Evolutionary conservation across 192 early-diverging fungal genomes (phyloP), one percentile per base, ranked within the genome.

Genomic region (Rhizoclosmatium globosum): DNA sequence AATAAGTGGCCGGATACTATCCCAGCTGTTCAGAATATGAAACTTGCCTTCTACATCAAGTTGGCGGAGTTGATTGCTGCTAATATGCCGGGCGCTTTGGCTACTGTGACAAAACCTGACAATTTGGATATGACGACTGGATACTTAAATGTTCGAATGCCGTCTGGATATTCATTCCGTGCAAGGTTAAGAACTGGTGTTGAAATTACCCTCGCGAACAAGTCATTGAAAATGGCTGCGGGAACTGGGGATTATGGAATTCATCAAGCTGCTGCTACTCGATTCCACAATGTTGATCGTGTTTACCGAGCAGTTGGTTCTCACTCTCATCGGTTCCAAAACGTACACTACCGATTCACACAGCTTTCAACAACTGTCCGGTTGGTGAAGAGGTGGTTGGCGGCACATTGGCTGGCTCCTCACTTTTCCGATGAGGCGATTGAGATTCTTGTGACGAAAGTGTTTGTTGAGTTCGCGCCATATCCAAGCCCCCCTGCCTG

Each of bases 1-100:
- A 85, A 82, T 44, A 91, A 93, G 78, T 99, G 96, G 96, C 96
- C 97, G 19, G 92, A 94, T 84, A 94, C 98, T 68, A 82, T 97
- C 1, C 82, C 79, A 2, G 95, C 96, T 4, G 88, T 99, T 67
- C 93, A 96, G 87, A 92, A 94, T 53, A 91, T 96, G 86, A 99
- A 99, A 83, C 79, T 88, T 0, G 96, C 97, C 6, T 95, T 98
- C 73, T 90, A 93, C 75, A 81, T 96, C 64, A 89, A 90, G 57
- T 85, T 99, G 56, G 92, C 89, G 41, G 91, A 94, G 60, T 48
- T 81, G 64, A 82, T 92, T 65, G 73, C 72, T 4, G 70, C 77
- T 9, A 77, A 84, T 2, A 80, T 87, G 47, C 85, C 89, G 0
- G 87, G 85, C 83, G 80, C 84, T 83, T 65, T 83, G 80, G 82